phyloP scores from a whole-genome alignment of 2,329 filamentous ascomycete species.

The Fusarium sp. region DNA sequence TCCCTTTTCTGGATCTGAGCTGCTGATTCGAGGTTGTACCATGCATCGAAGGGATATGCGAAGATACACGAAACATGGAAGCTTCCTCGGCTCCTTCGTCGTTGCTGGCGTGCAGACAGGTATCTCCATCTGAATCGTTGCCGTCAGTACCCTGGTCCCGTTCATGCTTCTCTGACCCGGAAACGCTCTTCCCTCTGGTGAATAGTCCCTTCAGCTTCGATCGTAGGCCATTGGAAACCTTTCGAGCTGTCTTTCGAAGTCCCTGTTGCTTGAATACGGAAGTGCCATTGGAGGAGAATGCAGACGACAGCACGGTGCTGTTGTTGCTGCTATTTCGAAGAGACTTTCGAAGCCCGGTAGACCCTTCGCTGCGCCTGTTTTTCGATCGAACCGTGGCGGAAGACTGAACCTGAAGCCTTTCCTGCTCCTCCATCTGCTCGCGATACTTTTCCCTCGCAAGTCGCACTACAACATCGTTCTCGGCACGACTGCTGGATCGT shows the following conservation, averaged over 20 bases:
- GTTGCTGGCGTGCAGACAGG: slow-evolving; percentile 50
- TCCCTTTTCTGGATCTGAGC: slow-evolving; percentile 66
- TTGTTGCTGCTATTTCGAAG: slow-evolving; percentile 61
- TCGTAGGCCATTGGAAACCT: slow-evolving; percentile 72
- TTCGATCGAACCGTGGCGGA: slow-evolving; percentile 60
- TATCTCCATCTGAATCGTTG: slow-evolving; percentile 45
- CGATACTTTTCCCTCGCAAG: slow-evolving; percentile 53
- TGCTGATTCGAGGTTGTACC: slow-evolving; percentile 59
- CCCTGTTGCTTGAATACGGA: slow-evolving; percentile 45
- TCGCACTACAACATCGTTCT: slow-evolving; percentile 52
- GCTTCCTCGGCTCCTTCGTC: slow-evolving; percentile 54
- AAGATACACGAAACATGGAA: slow-evolving; percentile 61
- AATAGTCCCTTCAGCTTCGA: slow-evolving; percentile 66
- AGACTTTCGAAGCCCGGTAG: slow-evolving; percentile 60
- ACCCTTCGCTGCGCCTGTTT: slow-evolving; percentile 49
- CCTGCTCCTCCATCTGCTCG: slow-evolving; percentile 50
- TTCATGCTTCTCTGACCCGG: slow-evolving; percentile 16
- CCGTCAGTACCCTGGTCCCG: slow-evolving; percentile 15
- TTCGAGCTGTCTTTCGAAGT: slow-evolving; percentile 67
- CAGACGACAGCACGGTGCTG: slow-evolving; percentile 50
- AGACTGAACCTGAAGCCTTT: slow-evolving; percentile 54
- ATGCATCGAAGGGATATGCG: slow-evolving; percentile 64
- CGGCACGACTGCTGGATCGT: slow-evolving; percentile 28
- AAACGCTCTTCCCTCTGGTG: slow-evolving; percentile 41
- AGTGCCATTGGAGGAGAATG: slow-evolving; percentile 43